These are phyloP conservation scores for Aphanomyces stellatus DNA, from an alignment of 352 stramenopile species.

Conservation along the genomic window DNA sequence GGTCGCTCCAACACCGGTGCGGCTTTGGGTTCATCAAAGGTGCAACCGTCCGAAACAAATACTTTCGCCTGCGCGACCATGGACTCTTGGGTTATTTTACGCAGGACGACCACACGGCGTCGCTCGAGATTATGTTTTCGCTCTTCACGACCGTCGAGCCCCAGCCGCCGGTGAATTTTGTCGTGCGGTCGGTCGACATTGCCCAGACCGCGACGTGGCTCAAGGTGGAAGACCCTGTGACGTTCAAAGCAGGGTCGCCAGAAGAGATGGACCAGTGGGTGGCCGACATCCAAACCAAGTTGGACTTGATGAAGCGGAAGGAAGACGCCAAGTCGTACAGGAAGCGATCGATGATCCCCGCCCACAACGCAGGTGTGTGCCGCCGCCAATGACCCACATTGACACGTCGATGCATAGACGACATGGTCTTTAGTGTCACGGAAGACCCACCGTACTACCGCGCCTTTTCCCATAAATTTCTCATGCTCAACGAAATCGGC, in stretches of 20 bases:
- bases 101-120: constrained; percentile 31
- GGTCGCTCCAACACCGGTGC: constrained; percentile 49
- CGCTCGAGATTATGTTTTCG: constrained; percentile 61
- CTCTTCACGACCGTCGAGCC: constrained; percentile 22
- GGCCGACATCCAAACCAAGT: constrained; percentile 5
- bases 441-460: constrained; percentile 37
- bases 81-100: constrained; percentile 55
- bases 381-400: background rate
- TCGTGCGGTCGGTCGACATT: constrained; percentile 15
- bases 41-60: constrained; percentile 50
- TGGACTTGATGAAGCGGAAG: constrained; percentile 12
- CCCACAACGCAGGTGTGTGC: constrained; percentile 8
- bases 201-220: constrained; percentile 13
- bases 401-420: background rate
- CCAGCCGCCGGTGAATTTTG: constrained; percentile 10
- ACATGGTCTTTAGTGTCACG: constrained; percentile 24
- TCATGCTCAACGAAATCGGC: constrained; percentile 72
- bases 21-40: constrained; percentile 50
- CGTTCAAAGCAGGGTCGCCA: background rate
- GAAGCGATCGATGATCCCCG: constrained; percentile 12
- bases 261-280: constrained; percentile 5
- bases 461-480: constrained; percentile 51
- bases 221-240: constrained; percentile 16
- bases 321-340: constrained; percentile 6
- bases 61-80: constrained; percentile 59